Conservation (phyloP, 345 rosid genomes). For the Rhodamnia rubescens region DNA sequence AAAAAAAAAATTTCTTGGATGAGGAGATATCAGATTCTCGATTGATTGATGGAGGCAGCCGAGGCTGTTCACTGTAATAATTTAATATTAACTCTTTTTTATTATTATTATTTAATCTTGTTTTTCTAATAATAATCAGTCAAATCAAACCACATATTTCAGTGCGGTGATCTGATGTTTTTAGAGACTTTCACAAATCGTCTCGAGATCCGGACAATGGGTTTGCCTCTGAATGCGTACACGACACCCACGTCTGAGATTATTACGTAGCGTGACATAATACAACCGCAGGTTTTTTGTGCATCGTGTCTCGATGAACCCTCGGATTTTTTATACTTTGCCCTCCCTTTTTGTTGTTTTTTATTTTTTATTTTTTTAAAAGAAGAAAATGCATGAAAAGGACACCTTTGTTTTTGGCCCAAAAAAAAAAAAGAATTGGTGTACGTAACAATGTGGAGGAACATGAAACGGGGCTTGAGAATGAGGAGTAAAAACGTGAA, state of each 20-base stretch:
- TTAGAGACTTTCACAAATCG: not conserved
- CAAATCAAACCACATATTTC: constrained; percentile 23
- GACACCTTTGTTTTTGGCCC: not conserved
- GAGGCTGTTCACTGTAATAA: not conserved
- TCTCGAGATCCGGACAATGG: constrained; percentile 18
- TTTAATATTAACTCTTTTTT: not conserved
- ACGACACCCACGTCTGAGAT: not conserved
- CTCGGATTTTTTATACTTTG: not conserved
- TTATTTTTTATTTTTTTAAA: too few relatives aligned
- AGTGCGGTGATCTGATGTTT: not conserved
- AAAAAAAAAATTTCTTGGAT: not conserved
- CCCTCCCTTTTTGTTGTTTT: not conserved
- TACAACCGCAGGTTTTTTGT: not conserved
- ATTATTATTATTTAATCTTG: too few relatives aligned
- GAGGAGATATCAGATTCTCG: not conserved
- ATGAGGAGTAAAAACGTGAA: not conserved
- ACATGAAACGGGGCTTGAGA: not conserved
- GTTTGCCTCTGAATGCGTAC: not conserved
- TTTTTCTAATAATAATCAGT: too few relatives aligned
- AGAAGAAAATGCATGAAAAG: not conserved
- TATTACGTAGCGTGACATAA: not conserved
- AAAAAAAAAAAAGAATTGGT: not conserved
- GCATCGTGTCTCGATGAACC: not conserved
- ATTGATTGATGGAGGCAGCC: not conserved
- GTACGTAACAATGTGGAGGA: not conserved